A percentile compares a stretch with the other conserved stretches of the same genome.
Evolutionary conservation across 2,329 filamentous ascomycete species (phyloP).

Genomic region (Dendryphion nanum): DNA sequence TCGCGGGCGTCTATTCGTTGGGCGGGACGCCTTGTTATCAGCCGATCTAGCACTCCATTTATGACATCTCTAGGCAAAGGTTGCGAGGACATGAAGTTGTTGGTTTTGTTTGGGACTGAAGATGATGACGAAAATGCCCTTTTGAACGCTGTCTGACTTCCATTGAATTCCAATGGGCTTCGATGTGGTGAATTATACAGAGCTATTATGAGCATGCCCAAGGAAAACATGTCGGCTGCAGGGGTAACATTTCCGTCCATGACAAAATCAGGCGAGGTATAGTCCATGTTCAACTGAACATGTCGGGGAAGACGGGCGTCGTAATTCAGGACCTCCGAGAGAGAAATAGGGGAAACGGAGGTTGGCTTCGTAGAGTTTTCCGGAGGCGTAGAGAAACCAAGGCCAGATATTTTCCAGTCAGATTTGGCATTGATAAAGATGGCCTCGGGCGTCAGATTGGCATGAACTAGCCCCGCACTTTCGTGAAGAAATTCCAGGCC

Average conservation of each 20-base stretch:
- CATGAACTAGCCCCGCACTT: constrained; percentile 89
- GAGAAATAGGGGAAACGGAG: constrained; percentile 73
- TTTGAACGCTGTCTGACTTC: constrained; percentile 81
- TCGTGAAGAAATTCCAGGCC: constrained; percentile 94
- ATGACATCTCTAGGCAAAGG: constrained; percentile 77
- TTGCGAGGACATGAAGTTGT: constrained; percentile 80
- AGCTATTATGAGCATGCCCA: constrained; percentile 83
- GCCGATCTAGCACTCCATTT: constrained; percentile 72
- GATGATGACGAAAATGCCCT: constrained; percentile 76
- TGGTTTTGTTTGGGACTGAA: constrained; percentile 72
- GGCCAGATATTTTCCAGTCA: constrained; percentile 97
- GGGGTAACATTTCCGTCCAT: constrained; percentile 84
- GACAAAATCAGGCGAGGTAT: constrained; percentile 90
- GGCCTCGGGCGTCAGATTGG: constrained; percentile 89
- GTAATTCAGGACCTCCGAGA: constrained; percentile 80
- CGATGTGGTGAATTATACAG: constrained; percentile 92
- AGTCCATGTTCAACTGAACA: constrained; percentile 90
- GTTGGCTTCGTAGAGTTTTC: constrained; percentile 72
- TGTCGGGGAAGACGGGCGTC: constrained; percentile 77
- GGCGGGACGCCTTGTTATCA: constrained; percentile 84
- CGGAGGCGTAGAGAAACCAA: constrained; percentile 82
- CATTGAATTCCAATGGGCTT: constrained; percentile 80
- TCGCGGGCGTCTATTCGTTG: constrained; percentile 84
- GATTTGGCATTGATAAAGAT: constrained; percentile 95
- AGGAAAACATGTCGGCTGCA: constrained; percentile 87